These are phyloP conservation scores for Ustilago shanxiensis DNA, from an alignment of 1,284 basidiomycete species.

Conservation along the genomic window DNA sequence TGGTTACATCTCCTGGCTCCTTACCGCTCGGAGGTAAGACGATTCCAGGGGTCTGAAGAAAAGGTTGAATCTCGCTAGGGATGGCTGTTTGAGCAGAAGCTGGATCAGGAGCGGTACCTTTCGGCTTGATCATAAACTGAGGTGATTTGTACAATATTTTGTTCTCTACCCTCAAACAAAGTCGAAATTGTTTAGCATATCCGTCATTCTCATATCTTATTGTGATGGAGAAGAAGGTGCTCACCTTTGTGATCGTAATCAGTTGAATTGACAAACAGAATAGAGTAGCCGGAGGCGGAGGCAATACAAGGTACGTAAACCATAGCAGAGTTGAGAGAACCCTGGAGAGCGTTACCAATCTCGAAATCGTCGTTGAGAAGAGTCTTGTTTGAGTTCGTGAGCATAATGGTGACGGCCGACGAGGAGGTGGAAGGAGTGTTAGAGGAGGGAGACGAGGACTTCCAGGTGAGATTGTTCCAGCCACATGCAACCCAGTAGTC, in stretches of 20 bases:
- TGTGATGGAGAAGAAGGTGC: neutral
- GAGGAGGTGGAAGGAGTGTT: conserved; percentile 3
- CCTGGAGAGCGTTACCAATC: conserved; percentile 41
- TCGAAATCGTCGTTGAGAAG: conserved; percentile 40
- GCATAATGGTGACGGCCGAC: conserved; percentile 26
- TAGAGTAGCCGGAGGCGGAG: conserved; percentile 10
- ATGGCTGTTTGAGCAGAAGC: conserved; percentile 28
- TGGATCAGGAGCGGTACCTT: conserved; percentile 24
- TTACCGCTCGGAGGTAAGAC: conserved; percentile 10
- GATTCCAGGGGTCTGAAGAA: conserved; percentile 26
- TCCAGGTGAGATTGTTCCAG: conserved; percentile 46
- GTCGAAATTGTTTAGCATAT: neutral
- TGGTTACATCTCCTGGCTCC: conserved; percentile 11
- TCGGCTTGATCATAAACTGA: conserved; percentile 31
- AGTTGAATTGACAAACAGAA: conserved; percentile 33
- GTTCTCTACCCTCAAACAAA: conserved; percentile 9
- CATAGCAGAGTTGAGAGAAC: conserved; percentile 25
- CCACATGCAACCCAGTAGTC: conserved; percentile 52
- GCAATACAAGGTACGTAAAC: conserved; percentile 41
- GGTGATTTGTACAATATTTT: conserved; percentile 29
- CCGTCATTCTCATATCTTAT: neutral
- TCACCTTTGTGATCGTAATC: conserved; percentile 37
- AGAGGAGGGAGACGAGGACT: neutral
- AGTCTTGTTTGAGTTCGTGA: conserved; percentile 38
- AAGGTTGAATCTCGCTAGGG: conserved; percentile 23